These are phyloP conservation scores for Polychaeton citri DNA, from an alignment of 2,329 filamentous ascomycete genomes.

Conservation along the genomic window DNA sequence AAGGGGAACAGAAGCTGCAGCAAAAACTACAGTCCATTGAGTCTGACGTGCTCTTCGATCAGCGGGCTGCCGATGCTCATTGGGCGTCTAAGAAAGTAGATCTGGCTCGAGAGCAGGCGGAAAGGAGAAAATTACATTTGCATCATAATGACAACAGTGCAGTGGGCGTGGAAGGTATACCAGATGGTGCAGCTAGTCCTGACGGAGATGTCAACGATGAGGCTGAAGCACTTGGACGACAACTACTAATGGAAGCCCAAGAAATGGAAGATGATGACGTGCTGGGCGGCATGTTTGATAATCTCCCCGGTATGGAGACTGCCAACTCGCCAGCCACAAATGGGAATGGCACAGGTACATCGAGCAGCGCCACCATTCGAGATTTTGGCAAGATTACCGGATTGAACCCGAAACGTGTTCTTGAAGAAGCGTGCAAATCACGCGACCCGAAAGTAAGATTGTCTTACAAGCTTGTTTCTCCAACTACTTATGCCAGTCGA, in stretches of 20 bases:
- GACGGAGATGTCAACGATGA: constrained; percentile 35
- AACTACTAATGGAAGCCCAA: constrained; percentile 23
- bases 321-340: constrained; percentile 2
- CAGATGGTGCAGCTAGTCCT: neutral
- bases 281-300: constrained; percentile 45
- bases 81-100: constrained; percentile 33
- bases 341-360: constrained; percentile 4
- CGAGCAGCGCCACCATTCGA: constrained; percentile 47
- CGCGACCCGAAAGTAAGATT: constrained; percentile 60
- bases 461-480: constrained; percentile 55
- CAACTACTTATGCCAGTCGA: constrained; percentile 60
- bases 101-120: constrained; percentile 26
- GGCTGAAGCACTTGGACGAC: constrained; percentile 28
- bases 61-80: constrained; percentile 29
- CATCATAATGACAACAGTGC: constrained; percentile 5
- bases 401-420: constrained; percentile 56
- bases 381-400: constrained; percentile 80
- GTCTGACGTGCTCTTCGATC: constrained; percentile 42
- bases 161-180: constrained; percentile 1
- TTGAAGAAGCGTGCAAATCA: constrained; percentile 81
- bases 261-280: constrained; percentile 44
- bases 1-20: constrained; percentile 51
- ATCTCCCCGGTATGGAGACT: constrained; percentile 15
- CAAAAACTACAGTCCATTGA: constrained; percentile 67
- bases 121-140: constrained; percentile 18